Evolutionary conservation across 2,329 filamentous ascomycete genomes (phyloP), one percentile per base, ranked within the genome.

Genomic region (Calonectria pseudoreteaudii): DNA sequence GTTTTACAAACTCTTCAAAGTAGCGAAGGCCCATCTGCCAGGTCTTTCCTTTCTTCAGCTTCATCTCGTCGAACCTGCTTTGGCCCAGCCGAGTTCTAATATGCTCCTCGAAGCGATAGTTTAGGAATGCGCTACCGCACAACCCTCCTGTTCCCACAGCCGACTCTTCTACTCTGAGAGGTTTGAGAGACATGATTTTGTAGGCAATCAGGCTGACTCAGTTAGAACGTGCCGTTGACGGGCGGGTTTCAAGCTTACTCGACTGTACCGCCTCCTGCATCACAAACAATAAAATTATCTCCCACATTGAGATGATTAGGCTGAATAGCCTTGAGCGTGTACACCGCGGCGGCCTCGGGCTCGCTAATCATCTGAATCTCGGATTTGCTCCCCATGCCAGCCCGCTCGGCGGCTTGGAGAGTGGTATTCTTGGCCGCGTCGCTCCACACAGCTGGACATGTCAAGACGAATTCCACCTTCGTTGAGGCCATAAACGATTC

Each of bases 341-440:
- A 95, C 0, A 95, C 93, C 0, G 94, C 94, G 0, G 94, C 94
- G 2, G 94, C 94, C 84, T 96, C 94, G 0, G 93, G 94, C 85
- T 96, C 94, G 77, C 92, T 94, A 73, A 96, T 95, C 88, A 96
- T 93, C 85, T 94, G 93, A 75, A 96, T 91, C 70, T 93, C 90
- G 50, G 91, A 90, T 71, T 90, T 89, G 2, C 86, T 89, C 6
- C 94, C 94, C 93, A 96, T 95, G 4, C 94, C 94, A 0, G 94
- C 94, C 72, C 92, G 87, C 85, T 95, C 93, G 14, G 94, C 94
- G 8, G 94, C 94, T 81, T 94, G 91, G 64, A 95, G 84, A 2
- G 94, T 96, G 8, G 94, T 94, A 82, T 95, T 94, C 86, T 96
- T 96, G n/a, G 94, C 94, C 0, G 93, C 91, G 82, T 97, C 94